Percentiles rank a stretch among this genome's conserved stretches.
Evolutionary conservation across 306 rosid species (phyloP).

Genomic region (Argentina anserina): DNA sequence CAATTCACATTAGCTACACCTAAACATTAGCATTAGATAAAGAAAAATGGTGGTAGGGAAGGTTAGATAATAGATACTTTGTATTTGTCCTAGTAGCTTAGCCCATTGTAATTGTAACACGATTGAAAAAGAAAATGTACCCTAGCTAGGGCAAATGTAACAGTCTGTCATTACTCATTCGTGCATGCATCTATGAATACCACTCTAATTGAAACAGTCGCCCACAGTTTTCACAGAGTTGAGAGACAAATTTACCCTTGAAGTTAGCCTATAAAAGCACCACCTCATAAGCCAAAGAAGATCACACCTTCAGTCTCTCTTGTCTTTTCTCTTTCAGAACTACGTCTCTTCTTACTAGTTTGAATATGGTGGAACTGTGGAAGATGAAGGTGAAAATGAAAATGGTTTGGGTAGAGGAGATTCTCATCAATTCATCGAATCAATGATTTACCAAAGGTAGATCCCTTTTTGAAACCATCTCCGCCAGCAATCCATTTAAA

Average conservation of each 20-base stretch:
- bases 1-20: too few relatives aligned
- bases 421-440: not conserved
- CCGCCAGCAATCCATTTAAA: not conserved
- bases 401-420: not conserved
- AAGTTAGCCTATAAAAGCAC: not conserved
- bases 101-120: too few relatives aligned
- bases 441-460: not conserved
- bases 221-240: not conserved
- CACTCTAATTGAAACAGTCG: not conserved
- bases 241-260: not conserved
- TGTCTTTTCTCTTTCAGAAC: too few relatives aligned
- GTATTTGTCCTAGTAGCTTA: too few relatives aligned
- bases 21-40: too few relatives aligned
- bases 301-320: not conserved
- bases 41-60: too few relatives aligned
- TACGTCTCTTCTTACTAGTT: not conserved
- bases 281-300: not conserved
- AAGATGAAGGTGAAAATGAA: not conserved
- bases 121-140: too few relatives aligned
- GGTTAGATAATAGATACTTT: too few relatives aligned
- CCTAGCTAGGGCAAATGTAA: too few relatives aligned
- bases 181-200: too few relatives aligned
- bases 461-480: not conserved
- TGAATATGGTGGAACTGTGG: not conserved
- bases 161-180: too few relatives aligned